Percentiles rank a stretch among this genome's conserved stretches.
Conservation (phyloP, 768 basidiomycete species). For the Agaricus blazei region DNA sequence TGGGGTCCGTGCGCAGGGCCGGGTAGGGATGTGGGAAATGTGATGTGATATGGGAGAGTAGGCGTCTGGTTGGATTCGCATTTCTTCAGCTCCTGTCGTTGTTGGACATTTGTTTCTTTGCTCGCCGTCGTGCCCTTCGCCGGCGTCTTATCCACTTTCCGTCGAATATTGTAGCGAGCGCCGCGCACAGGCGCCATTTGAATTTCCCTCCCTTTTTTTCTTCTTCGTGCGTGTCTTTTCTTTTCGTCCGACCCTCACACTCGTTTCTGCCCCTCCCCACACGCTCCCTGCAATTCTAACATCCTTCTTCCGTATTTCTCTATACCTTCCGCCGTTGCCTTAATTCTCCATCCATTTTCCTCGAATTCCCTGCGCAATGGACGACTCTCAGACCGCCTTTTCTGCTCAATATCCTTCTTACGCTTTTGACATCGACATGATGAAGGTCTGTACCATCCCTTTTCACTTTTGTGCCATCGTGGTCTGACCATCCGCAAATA, state of each 20-base stretch:
- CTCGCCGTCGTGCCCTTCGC: slow-evolving; percentile 27
- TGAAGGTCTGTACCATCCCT: slow-evolving; percentile 56
- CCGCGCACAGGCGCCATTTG: slow-evolving; percentile 27
- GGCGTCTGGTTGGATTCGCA: slow-evolving; percentile 19
- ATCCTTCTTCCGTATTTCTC: slow-evolving; percentile 42
- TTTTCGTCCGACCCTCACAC: slow-evolving; percentile 38
- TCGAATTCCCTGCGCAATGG: slow-evolving; percentile 45
- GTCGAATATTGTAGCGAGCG: slow-evolving; percentile 13
- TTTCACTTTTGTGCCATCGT: background rate
- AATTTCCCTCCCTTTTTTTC: slow-evolving; percentile 30
- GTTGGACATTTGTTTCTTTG: slow-evolving; percentile 16
- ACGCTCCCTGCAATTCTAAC: slow-evolving; percentile 46
- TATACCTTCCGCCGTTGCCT: slow-evolving; percentile 42
- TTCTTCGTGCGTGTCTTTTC: slow-evolving; percentile 35
- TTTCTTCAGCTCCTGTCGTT: slow-evolving; percentile 19
- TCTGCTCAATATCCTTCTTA: slow-evolving; percentile 65
- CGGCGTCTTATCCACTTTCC: slow-evolving; percentile 18
- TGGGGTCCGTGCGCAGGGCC: slow-evolving; percentile 20
- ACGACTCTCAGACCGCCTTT: slow-evolving; percentile 70
- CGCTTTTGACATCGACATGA: slow-evolving; percentile 85
- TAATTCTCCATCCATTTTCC: slow-evolving; percentile 37
- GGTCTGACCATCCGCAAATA: slow-evolving; percentile 23
- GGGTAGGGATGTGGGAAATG: slow-evolving; percentile 13
- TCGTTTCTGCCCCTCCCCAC: slow-evolving; percentile 46
- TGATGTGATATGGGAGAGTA: slow-evolving; percentile 7